A percentile compares a stretch with the other conserved stretches of the same genome.
Evolutionary conservation across 2,329 filamentous ascomycete species (phyloP).

Genomic region (Claviceps paspali): DNA sequence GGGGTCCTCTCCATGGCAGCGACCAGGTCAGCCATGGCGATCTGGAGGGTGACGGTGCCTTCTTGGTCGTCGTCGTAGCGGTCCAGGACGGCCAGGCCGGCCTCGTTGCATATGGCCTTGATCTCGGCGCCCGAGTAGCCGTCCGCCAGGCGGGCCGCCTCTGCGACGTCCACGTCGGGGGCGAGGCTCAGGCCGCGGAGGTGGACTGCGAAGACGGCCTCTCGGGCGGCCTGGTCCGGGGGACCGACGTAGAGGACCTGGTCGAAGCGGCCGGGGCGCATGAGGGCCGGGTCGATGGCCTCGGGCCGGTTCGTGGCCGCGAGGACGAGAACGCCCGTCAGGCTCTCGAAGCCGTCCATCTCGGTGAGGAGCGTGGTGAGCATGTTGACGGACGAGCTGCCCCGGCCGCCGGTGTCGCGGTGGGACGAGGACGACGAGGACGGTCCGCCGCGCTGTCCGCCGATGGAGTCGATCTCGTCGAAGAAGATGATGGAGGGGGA

Average conservation of each 20-base stretch:
- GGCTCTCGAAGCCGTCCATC: constrained; percentile 84
- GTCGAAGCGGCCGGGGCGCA: constrained; percentile 76
- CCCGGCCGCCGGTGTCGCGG: constrained; percentile 19
- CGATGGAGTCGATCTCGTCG: constrained; percentile 88
- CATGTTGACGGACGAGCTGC: constrained; percentile 73
- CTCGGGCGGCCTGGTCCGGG: constrained; percentile 56
- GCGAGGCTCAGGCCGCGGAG: constrained; percentile 43
- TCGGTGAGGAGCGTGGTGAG: constrained; percentile 82
- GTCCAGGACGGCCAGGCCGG: constrained; percentile 27
- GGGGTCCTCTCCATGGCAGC: constrained; percentile 30
- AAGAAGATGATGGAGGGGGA: constrained; percentile 92
- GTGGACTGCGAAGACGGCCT: constrained; percentile 60
- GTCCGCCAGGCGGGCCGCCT: constrained; percentile 49
- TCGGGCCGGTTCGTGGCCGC: constrained; percentile 88
- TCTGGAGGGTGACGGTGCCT: constrained; percentile 15
- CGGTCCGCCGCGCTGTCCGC: constrained; percentile 29
- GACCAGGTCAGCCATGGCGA: constrained; percentile 28
- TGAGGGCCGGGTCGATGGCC: constrained; percentile 67
- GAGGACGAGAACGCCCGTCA: constrained; percentile 72
- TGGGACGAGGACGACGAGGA: constrained; percentile 20
- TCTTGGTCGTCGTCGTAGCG: constrained; percentile 16
- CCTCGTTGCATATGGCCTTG: constrained; percentile 32
- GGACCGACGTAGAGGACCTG: constrained; percentile 74
- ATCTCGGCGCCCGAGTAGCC: constrained; percentile 83
- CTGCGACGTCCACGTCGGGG: constrained; percentile 48